Evolutionary conservation across 2,329 filamentous ascomycete species (phyloP), one percentile per base, ranked within the genome.

Genomic region (Neofusicoccum parvum): DNA sequence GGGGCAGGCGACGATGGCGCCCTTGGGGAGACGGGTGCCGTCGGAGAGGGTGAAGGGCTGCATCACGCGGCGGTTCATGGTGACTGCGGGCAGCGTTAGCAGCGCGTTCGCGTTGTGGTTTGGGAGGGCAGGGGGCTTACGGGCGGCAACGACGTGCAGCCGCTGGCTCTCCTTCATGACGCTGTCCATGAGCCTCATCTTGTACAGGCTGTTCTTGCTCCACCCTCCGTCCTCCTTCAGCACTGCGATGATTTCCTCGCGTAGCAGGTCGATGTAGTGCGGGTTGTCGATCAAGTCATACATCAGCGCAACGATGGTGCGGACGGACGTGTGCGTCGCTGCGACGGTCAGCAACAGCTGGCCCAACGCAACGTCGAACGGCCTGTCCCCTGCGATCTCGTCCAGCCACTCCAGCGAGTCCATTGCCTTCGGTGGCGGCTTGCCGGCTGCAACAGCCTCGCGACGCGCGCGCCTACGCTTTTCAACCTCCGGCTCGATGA

Each of bases 401-500:
- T 70, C 59, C 67, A 73, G 70, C 71, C 60, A 63, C 14, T n/a
- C 67, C 71, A 75, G 2, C 65, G 69, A 45, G 74, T 71, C 2
- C 68, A 60, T 64, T 73, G 72, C 49, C 68, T 64, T 23, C 67
- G 68, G 67, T 70, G 70, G 2, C 58, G 62, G 3, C 65, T 67
- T 32, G 54, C 68, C 39, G 66, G 64, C 17, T 67, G 69, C 54
- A 69, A 68, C 46, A 64, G 64, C 36, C 63, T 41, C 15, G 68
- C 69, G 37, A 7, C 53, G 36, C 12, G 17, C 37, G 9, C 20
- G 34, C 53, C 53, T 23, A 56, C 79, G 72, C 27, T 72, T 68
- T 1, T 72, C 49, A 27, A 80, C 72, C 50, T 75, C 74, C 0
- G 77, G 75, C 3, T 70, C 62, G 59, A 81, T 73, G 11, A 80